Base-by-base conservation (phyloP, 192 early-diverging fungal genomes). In the Coemansia sp. region DNA sequence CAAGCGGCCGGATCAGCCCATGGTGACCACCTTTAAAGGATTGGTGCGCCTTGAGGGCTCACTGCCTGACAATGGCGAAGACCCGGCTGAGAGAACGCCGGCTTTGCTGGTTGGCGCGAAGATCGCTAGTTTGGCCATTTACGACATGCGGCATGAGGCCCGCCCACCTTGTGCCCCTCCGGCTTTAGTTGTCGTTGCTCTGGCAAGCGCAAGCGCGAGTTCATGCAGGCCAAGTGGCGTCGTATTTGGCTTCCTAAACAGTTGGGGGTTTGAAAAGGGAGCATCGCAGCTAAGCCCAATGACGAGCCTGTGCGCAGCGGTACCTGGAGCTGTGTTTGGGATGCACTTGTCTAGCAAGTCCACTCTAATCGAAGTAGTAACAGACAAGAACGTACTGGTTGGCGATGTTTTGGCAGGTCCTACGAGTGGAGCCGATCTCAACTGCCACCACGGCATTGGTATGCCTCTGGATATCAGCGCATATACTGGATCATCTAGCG, bases 261-360 rank as follows among this genome's bases (percentile, higher is more conserved):
- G 74, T 9, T 82, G 79, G 79, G 39, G 6, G 1, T 17, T 76
- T n/a, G 63, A 64, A 7, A 44, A 48, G 5, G 25, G 65, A 19
- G 31, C 42, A 4, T 21, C 27, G 14, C n/a, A 51, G 39, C 67
- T 71, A 19, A 59, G 23, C 0, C 19, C n/a, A 3, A 21, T 57
- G 11, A 53, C 50, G 1, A 50, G 55, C 12, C 79, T 76, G 42
- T 45, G 46, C 14, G 41, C 68, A 5, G 4, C 36, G 4, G 63
- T 48, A 6, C 39, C 73, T 0, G 67, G 55, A 10, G 25, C 38
- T 2, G 39, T 58, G 9, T 45, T 81, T 42, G 78, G 70, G 5
- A 81, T 81, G 78, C 62, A 41, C 12, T 53, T 77, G 6, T 70
- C 72, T 25, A 75, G 80, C 19, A n/a, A 25, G 2, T 46, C 62